phyloP scores from a whole-genome alignment of 106 monocot species.

The Acanthochlamys bracteata region DNA sequence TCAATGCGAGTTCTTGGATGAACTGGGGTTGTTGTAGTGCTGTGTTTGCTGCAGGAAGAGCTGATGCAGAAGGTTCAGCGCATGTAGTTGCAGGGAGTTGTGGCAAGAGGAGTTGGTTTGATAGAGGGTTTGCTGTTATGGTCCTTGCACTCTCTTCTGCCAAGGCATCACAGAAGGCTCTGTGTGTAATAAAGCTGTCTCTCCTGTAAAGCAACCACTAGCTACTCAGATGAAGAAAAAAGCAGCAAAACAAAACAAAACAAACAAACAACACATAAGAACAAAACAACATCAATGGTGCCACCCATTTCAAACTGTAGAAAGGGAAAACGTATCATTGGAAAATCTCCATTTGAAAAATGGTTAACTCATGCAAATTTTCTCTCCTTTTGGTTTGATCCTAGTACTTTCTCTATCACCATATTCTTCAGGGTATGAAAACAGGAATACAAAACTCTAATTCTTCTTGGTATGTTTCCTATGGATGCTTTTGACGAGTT shows the following conservation, averaged over 20 bases:
- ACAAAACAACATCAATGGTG: not conserved
- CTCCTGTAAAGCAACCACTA: conserved; percentile 33
- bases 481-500: no score
- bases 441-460: no score
- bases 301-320: no score
- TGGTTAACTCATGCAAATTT: no score
- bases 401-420: no score
- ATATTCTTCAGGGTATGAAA: no score
- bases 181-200: conserved; percentile 82
- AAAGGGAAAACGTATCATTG: no score
- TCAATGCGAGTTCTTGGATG: conserved; percentile 9
- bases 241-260: not conserved
- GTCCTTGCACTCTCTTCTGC: conserved; percentile 46
- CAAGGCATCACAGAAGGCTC: conserved; percentile 75
- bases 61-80: not conserved
- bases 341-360: no score
- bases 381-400: no score
- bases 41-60: not conserved
- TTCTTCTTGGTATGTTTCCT: no score
- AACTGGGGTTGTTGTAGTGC: conserved; percentile 12
- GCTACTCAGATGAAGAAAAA: conserved; percentile 4
- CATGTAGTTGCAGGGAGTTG: not conserved
- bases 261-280: not conserved
- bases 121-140: conserved; percentile 4
- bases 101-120: not conserved